Conservation (phyloP, 2,329 filamentous ascomycete genomes). For the Myriosclerotinia scirpicola region DNA sequence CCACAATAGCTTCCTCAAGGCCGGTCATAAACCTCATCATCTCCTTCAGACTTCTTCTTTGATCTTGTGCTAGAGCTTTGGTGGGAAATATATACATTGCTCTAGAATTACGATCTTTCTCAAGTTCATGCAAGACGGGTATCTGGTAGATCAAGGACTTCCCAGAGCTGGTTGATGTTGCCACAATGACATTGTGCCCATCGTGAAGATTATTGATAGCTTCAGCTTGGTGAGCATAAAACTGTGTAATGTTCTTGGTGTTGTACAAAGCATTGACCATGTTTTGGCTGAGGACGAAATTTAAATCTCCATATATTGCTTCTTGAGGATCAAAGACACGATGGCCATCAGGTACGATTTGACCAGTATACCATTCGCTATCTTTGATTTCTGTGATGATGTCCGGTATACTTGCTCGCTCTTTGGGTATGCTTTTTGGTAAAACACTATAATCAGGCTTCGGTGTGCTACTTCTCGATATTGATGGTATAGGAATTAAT, state of each 20-base stretch:
- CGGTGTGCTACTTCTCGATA: conserved; percentile 43
- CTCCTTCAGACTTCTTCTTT: conserved; percentile 83
- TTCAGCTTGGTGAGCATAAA: conserved; percentile 91
- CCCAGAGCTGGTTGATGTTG: conserved; percentile 93
- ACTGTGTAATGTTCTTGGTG: conserved; percentile 76
- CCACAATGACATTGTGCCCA: conserved; percentile 84
- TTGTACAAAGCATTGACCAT: conserved; percentile 97
- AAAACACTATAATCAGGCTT: conserved; percentile 48
- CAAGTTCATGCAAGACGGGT: conserved; percentile 83
- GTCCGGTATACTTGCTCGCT: conserved; percentile 76
- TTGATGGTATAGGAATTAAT: conserved; percentile 62
- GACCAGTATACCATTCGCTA: conserved; percentile 83
- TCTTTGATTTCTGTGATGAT: conserved; percentile 83
- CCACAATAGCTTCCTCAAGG: conserved; percentile 73
- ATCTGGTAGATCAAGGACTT: conserved; percentile 99
- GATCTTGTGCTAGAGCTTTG: conserved; percentile 93
- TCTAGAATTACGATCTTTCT: conserved; percentile 71
- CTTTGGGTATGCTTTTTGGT: conserved; percentile 72
- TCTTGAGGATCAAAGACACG: conserved; percentile 85
- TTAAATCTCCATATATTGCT: conserved; percentile 76
- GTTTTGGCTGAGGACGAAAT: conserved; percentile 83
- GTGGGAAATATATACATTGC: conserved; percentile 99
- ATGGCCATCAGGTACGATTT: conserved; percentile 92
- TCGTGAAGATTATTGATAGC: conserved; percentile 85
- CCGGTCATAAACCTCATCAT: conserved; percentile 78